A percentile compares a stretch with the other conserved stretches of the same genome.
These are phyloP conservation scores for Leccinum olivaceoglutinosum DNA, from an alignment of 1,284 basidiomycete genomes.

Conservation along the genomic window DNA sequence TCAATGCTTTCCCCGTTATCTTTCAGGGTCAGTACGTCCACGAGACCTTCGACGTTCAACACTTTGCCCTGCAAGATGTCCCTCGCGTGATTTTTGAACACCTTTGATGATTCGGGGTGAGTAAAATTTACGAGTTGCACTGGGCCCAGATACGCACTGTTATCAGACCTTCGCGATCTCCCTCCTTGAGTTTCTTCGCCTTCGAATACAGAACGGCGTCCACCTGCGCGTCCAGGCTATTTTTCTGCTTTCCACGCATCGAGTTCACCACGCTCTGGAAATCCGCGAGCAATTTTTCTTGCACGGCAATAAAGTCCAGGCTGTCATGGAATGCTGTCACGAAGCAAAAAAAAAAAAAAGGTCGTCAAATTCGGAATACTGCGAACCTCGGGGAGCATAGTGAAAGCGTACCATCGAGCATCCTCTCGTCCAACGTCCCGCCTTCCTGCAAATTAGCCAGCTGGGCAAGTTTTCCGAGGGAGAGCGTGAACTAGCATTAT, in stretches of 20 bases:
- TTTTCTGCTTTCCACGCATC: slow-evolving; percentile 53
- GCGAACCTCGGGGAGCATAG: not conserved
- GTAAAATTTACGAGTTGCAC: not conserved
- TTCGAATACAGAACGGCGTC: slow-evolving; percentile 55
- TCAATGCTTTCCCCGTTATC: slow-evolving; percentile 54
- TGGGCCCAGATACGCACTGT: slow-evolving; percentile 33
- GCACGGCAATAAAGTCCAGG: slow-evolving; percentile 71
- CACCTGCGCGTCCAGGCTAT: slow-evolving; percentile 62
- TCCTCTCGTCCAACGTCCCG: slow-evolving; percentile 38
- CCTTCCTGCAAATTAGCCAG: slow-evolving; percentile 68
- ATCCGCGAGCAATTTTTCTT: slow-evolving; percentile 56
- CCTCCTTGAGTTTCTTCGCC: slow-evolving; percentile 42
- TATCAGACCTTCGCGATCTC: slow-evolving; percentile 36
- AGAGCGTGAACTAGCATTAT: slow-evolving; percentile 71
- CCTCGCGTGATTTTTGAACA: slow-evolving; percentile 62
- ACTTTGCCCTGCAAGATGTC: slow-evolving; percentile 65
- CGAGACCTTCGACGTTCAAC: slow-evolving; percentile 61
- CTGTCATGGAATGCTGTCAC: slow-evolving; percentile 62
- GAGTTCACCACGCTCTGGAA: slow-evolving; percentile 46
- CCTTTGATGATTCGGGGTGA: slow-evolving; percentile 29
- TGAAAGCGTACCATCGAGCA: slow-evolving; percentile 47
- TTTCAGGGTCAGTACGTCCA: slow-evolving; percentile 69
- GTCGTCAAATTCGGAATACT: slow-evolving; percentile 2
- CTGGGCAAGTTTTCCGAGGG: slow-evolving; percentile 85
- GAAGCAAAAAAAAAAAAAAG: not conserved